Percentiles rank a stretch among this genome's conserved stretches.
Conservation (phyloP, 106 monocot species). For the Chionographis japonica region DNA sequence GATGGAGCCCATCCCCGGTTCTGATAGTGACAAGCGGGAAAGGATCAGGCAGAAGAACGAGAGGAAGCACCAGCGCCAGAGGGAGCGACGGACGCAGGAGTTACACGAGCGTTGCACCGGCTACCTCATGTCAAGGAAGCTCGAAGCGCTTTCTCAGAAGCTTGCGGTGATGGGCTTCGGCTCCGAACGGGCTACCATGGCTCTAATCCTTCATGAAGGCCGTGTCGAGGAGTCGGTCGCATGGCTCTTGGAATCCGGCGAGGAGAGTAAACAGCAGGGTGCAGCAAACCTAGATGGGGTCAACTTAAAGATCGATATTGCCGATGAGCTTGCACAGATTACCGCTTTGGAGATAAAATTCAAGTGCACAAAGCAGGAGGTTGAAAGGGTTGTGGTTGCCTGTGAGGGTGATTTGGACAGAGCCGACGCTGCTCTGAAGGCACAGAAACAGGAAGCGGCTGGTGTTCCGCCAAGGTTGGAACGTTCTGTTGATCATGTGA, state of each 20-base stretch:
- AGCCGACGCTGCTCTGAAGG: conserved; percentile 47
- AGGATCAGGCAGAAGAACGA: conserved; percentile 94
- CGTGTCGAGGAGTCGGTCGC: conserved; percentile 68
- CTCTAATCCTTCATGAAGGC: conserved; percentile 79
- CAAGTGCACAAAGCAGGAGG: conserved; percentile 83
- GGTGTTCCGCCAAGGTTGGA: conserved; percentile 18
- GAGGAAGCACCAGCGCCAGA: conserved; percentile 89
- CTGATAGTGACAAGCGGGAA: conserved; percentile 80
- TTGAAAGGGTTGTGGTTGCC: conserved; percentile 75
- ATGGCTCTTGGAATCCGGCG: conserved; percentile 63
- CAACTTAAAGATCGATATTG: conserved; percentile 72
- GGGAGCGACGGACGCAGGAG: conserved; percentile 76
- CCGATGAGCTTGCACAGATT: conserved; percentile 65
- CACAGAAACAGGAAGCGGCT: conserved; percentile 46
- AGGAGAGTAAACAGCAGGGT: conserved; percentile 36
- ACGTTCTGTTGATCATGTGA: conserved; percentile 16
- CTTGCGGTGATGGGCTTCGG: conserved; percentile 90
- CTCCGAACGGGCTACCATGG: conserved; percentile 58
- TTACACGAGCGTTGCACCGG: conserved; percentile 64
- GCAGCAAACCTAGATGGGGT: conserved; percentile 25
- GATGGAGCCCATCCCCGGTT: conserved; percentile 50
- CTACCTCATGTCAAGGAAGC: conserved; percentile 77
- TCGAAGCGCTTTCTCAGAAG: conserved; percentile 62
- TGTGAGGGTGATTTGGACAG: conserved; percentile 79
- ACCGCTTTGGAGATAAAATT: conserved; percentile 47